Evolutionary conservation across 192 early-diverging fungal genomes (phyloP).

Genomic region (Geranomyces variabilis): DNA sequence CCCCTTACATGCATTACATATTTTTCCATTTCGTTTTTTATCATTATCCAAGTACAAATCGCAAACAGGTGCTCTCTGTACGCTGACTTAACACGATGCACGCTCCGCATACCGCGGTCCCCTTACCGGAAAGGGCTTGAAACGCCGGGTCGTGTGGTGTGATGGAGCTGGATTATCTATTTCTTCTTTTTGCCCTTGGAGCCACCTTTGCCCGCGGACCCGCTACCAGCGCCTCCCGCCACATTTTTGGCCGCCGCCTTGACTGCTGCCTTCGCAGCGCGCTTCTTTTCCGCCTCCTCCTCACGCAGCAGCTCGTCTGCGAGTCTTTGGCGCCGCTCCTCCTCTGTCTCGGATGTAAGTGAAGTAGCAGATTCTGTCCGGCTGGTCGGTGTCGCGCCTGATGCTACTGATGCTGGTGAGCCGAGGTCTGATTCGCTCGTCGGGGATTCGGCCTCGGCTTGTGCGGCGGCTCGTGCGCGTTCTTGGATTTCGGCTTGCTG

Average conservation of each 20-base stretch:
- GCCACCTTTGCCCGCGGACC: too few relatives aligned
- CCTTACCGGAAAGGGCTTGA: too few relatives aligned
- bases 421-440: constrained; percentile 2
- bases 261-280: constrained; percentile 20
- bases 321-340: constrained; percentile 34
- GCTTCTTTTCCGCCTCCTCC: constrained; percentile 40
- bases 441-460: constrained; percentile 2
- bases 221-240: constrained; percentile 19
- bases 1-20: too few relatives aligned
- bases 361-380: constrained; percentile 11
- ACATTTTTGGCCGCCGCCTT: constrained; percentile 11
- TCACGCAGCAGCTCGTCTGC: constrained; percentile 38
- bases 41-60: too few relatives aligned
- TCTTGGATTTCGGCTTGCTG: constrained; percentile 27
- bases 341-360: constrained; percentile 16
- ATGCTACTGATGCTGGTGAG: constrained; percentile 8
- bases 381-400: constrained; percentile 7
- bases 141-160: too few relatives aligned
- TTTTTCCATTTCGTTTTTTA: too few relatives aligned
- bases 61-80: too few relatives aligned
- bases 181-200: too few relatives aligned
- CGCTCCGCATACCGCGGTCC: too few relatives aligned
- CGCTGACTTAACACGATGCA: too few relatives aligned
- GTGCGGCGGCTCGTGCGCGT: neutral
- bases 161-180: too few relatives aligned